These are phyloP conservation scores for Puccinia novopanici DNA, from an alignment of 1,284 basidiomycete genomes.

Conservation along the genomic window DNA sequence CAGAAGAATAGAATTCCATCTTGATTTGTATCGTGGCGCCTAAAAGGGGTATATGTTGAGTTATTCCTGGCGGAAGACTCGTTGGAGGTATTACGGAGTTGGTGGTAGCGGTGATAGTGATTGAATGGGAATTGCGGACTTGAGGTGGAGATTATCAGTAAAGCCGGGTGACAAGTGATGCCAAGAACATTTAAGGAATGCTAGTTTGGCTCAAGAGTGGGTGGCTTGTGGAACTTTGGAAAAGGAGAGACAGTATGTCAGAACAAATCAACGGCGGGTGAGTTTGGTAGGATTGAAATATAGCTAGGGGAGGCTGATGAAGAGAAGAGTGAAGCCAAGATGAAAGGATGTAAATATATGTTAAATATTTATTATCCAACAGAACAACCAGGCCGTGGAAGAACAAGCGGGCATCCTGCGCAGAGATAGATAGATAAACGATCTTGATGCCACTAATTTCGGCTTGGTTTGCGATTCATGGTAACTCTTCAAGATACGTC, in stretches of 20 bases:
- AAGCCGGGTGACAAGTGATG: slow-evolving; percentile 27
- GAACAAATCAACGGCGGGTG: slow-evolving; percentile 9
- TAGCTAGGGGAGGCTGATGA: background rate
- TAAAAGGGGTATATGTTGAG: slow-evolving; percentile 28
- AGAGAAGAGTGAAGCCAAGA: slow-evolving; percentile 8
- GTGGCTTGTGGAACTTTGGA: background rate
- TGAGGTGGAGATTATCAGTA: slow-evolving; percentile 38
- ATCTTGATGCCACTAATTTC: slow-evolving; percentile 15
- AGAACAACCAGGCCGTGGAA: background rate
- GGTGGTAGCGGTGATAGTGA: slow-evolving; percentile 38
- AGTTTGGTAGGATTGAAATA: background rate
- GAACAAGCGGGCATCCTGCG: background rate
- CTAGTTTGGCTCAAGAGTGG: slow-evolving; percentile 4
- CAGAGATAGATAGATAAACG: slow-evolving; percentile 1
- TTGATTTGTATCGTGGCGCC: slow-evolving; percentile 31
- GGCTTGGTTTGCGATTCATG: slow-evolving; percentile 11
- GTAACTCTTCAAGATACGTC: slow-evolving; percentile 24
- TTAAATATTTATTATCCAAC: background rate
- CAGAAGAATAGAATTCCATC: slow-evolving; percentile 46
- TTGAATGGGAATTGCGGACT: slow-evolving; percentile 32
- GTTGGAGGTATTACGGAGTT: slow-evolving; percentile 26
- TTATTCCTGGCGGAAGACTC: slow-evolving; percentile 21
- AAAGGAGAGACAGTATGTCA: slow-evolving; percentile 16
- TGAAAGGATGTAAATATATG: background rate
- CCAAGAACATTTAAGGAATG: background rate